A percentile compares a stretch with the other conserved stretches of the same genome.
phyloP scores from a whole-genome alignment of 2,329 filamentous ascomycete species.

The Aspergillus unguis region DNA sequence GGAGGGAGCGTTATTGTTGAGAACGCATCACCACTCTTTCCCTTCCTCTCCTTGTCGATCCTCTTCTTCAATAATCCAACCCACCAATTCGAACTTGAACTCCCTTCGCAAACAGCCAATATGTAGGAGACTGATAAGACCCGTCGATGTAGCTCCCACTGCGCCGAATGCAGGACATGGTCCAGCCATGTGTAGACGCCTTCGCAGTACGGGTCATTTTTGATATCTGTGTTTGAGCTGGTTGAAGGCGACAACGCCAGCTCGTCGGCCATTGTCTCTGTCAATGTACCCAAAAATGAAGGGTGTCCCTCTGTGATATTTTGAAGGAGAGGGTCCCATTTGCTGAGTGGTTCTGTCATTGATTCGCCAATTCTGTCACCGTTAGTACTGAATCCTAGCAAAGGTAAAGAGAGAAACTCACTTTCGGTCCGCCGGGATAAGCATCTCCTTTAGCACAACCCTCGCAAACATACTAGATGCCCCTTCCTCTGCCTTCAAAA shows the following conservation, averaged over 20 bases:
- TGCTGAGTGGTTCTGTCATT: slow-evolving; percentile 27
- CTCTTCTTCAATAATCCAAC: slow-evolving; percentile 21
- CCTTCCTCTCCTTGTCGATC: slow-evolving; percentile 15
- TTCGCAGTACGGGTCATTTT: slow-evolving; percentile 37
- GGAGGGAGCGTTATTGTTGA: background rate
- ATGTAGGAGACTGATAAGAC: slow-evolving; percentile 33
- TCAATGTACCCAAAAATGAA: slow-evolving; percentile 38
- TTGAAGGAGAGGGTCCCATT: slow-evolving; percentile 37
- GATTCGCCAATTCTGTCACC: slow-evolving; percentile 16
- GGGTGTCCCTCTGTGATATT: slow-evolving; percentile 33
- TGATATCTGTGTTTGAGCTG: slow-evolving; percentile 16
- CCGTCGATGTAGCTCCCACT: slow-evolving; percentile 33
- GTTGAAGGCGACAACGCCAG: slow-evolving; percentile 29
- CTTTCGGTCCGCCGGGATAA: slow-evolving; percentile 28
- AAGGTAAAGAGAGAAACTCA: slow-evolving; percentile 19
- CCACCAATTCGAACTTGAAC: slow-evolving; percentile 32
- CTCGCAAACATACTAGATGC: slow-evolving; percentile 21
- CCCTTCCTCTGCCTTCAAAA: slow-evolving; percentile 23
- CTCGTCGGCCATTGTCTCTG: slow-evolving; percentile 36
- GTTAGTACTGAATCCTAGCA: background rate
- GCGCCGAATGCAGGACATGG: slow-evolving; percentile 43
- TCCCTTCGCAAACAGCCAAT: slow-evolving; percentile 30
- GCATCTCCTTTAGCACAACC: slow-evolving; percentile 25
- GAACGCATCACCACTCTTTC: background rate
- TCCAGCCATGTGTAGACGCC: slow-evolving; percentile 49